Base-by-base conservation (phyloP, 768 basidiomycete genomes). In the Dioszegia hungarica region DNA sequence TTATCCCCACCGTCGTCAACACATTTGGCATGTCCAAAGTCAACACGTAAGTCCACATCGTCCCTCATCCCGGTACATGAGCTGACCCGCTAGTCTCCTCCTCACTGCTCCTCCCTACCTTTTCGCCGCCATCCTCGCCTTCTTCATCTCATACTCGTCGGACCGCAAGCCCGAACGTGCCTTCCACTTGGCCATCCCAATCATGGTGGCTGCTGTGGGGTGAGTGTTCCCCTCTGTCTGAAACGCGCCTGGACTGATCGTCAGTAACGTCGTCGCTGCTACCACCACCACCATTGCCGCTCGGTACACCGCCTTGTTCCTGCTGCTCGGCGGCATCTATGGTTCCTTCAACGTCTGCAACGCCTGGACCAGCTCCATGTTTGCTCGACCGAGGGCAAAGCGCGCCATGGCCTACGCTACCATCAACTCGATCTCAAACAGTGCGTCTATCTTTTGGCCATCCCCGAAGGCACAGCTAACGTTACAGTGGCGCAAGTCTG, bases 61-160 rank as follows among this genome's bases (percentile, higher is more conserved):
- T 33, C 25, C n/a, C 15, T 50, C 36, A n/a, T 14, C 12, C 39
- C 19, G 37, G 1, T 11, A 3, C 10, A 3, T 27, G 27, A 20
- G 19, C 47, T 49, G 17, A 46, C 29, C 0, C 15, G 44, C 47
- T n/a, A 66, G 47, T 9, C 59, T 72, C 0, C 49, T 68, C 6
- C 54, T 73, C 2, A 68, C 66, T 14, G 71, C 66, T 0, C 71
- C 68, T 11, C 71, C 71, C 1, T 73, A 73, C 56, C 45, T 73
- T 36, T 17, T 68, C 15, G 64, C 68, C 33, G 53, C 66, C 17
- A 41, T 63, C 12, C 53, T 70, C 1, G 56, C 62, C 2, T 37
- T 68, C 20, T 11, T 50, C 24, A 64, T 68, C 48, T 70, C 66
- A 1, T 56, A 38, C 14, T 45, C 51, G 12, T 67, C 65, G 5